Percentiles rank a stretch among this genome's conserved stretches.
These are phyloP conservation scores for Populus davidiana DNA, from an alignment of 345 rosid genomes.

Conservation along the genomic window DNA sequence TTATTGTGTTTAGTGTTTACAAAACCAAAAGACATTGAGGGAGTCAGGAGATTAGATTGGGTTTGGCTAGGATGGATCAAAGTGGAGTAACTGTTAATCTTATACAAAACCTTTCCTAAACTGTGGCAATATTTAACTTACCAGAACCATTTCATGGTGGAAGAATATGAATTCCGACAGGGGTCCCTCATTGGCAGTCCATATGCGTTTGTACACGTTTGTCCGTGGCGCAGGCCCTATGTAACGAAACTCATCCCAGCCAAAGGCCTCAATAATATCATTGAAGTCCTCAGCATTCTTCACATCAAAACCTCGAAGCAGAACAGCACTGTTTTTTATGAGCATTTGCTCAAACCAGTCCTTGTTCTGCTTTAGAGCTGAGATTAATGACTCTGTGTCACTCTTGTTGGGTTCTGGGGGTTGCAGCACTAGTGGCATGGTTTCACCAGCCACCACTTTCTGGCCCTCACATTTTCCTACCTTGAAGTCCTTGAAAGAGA, in stretches of 20 bases:
- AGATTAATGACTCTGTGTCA: slow-evolving; percentile 31
- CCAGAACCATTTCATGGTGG: slow-evolving; percentile 74
- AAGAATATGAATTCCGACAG: slow-evolving; percentile 61
- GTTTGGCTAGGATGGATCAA: not conserved
- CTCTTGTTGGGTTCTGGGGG: slow-evolving; percentile 33
- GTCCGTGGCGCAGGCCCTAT: slow-evolving; percentile 58
- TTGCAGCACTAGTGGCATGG: slow-evolving; percentile 47
- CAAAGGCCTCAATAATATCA: slow-evolving; percentile 50
- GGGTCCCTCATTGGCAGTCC: slow-evolving; percentile 78
- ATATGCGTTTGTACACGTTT: slow-evolving; percentile 53
- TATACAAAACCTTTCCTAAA: not conserved
- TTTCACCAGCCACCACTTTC: slow-evolving; percentile 60
- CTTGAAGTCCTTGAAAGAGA: slow-evolving; percentile 44
- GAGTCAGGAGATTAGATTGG: not conserved
- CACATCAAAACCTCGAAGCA: slow-evolving; percentile 54
- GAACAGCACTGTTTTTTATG: slow-evolving; percentile 55
- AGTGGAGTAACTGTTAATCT: not conserved
- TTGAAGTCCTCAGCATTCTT: slow-evolving; percentile 50
- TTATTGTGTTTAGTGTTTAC: not conserved
- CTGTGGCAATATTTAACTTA: slow-evolving; percentile 7
- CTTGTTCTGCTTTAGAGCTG: slow-evolving; percentile 35
- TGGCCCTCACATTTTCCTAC: slow-evolving; percentile 59
- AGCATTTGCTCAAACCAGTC: slow-evolving; percentile 64
- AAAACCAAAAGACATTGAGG: not conserved
- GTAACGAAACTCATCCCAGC: slow-evolving; percentile 57